Percentiles rank a stretch among this genome's conserved stretches.
phyloP scores from a whole-genome alignment of 169 alveolate genomes.

The Plasmodium gaboni region DNA sequence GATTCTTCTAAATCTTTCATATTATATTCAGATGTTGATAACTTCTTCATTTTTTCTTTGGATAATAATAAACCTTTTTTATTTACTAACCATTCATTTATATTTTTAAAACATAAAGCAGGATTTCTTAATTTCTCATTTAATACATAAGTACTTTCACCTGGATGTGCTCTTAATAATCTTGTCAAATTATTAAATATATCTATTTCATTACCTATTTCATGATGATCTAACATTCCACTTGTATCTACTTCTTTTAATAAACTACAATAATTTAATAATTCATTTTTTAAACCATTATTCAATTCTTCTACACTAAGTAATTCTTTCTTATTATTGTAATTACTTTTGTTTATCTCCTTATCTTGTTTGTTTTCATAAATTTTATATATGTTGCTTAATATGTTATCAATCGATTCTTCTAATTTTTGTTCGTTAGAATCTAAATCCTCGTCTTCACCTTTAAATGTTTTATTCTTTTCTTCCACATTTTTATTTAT shows the following conservation, averaged over 20 bases:
- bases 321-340: background rate
- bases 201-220: constrained; percentile 32
- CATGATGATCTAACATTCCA: constrained; percentile 27
- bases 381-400: constrained; percentile 14
- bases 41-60: background rate
- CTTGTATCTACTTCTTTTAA: constrained; percentile 46
- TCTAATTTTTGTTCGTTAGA: constrained; percentile 16
- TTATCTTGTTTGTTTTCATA: background rate
- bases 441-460: constrained; percentile 17
- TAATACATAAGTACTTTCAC: background rate
- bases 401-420: constrained; percentile 21
- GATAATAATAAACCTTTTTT: constrained; percentile 41
- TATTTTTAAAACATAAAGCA: constrained; percentile 5
- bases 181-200: constrained; percentile 28
- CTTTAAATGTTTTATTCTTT: background rate
- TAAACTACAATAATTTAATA: constrained; percentile 27
- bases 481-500: background rate
- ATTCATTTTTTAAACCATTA: constrained; percentile 3
- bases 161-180: constrained; percentile 10
- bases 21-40: too few species aligned
- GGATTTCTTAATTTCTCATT: constrained; percentile 29
- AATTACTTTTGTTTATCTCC: too few species aligned
- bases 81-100: constrained; percentile 34
- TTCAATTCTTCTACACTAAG: constrained; percentile 11
- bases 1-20: background rate